Evolutionary conservation across 805 yeast species (phyloP), one percentile per base, ranked within the genome.

Genomic region (Clavispora santaluciae): DNA sequence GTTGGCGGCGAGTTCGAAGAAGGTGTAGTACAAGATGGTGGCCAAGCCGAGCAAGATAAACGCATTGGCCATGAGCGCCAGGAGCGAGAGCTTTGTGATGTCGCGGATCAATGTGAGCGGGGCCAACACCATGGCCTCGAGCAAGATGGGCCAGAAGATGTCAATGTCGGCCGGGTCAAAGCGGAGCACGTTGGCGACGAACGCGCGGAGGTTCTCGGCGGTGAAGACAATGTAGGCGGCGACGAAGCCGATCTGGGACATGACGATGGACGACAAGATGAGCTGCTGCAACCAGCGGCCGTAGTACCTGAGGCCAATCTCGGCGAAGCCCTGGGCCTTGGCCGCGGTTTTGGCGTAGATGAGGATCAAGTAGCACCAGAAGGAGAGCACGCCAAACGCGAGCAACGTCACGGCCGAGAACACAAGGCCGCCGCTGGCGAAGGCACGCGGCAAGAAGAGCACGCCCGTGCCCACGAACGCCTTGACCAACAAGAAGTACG

Each of bases 221-320:
- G 91, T 83, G 60, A 86, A 86, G 2, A 86, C 86, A 49, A 83
- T 80, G 57, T 86, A 86, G 0, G 93, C 87, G 12, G 86, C 86
- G 8, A 83, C 84, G 56, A 86, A 86, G 0, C 95, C 95, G 42
- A 86, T 63, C 57, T 86, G 95, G 0, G 91, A 81, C 11, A 83
- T 52, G 10, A 83, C 76, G 40, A 86, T 73, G 1, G 91, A 82
- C 11, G 70, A 54, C 33, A 85, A 60, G 41, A 86, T 86, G 37
- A 83, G 57, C 35, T 72, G 63, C 56, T 80, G 86, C 68, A 86
- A 68, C 74, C 81, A 75, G 2, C 59, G 59, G 2, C 93, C 93
- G 57, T 79, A 85, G 20, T 83, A 61, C 34, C 63, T 72, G 20
- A 60, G 51, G 3, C 93, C 95, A 38, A 85, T 81, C 43, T 85